phyloP scores from a whole-genome alignment of 1,139 yeast species.

The Scheffersomyces stambukii region DNA sequence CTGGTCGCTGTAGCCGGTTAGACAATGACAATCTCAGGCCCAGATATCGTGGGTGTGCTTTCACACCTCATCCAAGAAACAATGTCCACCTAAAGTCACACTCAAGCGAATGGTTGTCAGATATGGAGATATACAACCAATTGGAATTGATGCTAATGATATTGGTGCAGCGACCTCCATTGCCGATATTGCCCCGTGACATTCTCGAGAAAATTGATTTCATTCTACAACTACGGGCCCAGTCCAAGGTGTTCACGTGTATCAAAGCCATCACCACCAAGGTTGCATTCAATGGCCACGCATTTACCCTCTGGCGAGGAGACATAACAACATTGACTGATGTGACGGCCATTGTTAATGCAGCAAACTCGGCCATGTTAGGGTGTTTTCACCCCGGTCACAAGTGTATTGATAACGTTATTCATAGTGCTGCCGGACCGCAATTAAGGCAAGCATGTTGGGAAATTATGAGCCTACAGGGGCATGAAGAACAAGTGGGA shows the following conservation, averaged over 20 bases:
- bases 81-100: slow-evolving; percentile 4
- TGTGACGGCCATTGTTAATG: slow-evolving; percentile 7
- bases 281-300: slow-evolving; percentile 1
- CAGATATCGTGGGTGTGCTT: too few relatives aligned
- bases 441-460: slow-evolving; percentile 7
- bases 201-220: slow-evolving; percentile 4
- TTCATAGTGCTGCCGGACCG: slow-evolving; percentile 8
- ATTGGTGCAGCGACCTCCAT: slow-evolving; percentile 5
- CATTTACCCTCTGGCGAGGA: slow-evolving; percentile 7
- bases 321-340: slow-evolving; percentile 7
- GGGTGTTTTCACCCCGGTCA: slow-evolving; percentile 9
- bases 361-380: slow-evolving; percentile 7
- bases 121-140: slow-evolving; percentile 6
- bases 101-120: slow-evolving; percentile 1
- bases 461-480: slow-evolving; percentile 6
- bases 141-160: slow-evolving; percentile 5
- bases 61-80: too few relatives aligned
- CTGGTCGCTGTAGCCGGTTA: too few relatives aligned
- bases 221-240: slow-evolving; percentile 3
- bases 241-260: slow-evolving; percentile 3
- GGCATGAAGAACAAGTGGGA: slow-evolving; percentile 4
- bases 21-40: too few relatives aligned
- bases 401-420: slow-evolving; percentile 9
- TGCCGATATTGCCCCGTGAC: slow-evolving; percentile 1
- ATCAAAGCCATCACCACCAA: slow-evolving; percentile 1